Percentiles rank a stretch among this genome's conserved stretches.
Conservation (phyloP, 1,139 yeast species). For the Suhomyces choctaworum region DNA sequence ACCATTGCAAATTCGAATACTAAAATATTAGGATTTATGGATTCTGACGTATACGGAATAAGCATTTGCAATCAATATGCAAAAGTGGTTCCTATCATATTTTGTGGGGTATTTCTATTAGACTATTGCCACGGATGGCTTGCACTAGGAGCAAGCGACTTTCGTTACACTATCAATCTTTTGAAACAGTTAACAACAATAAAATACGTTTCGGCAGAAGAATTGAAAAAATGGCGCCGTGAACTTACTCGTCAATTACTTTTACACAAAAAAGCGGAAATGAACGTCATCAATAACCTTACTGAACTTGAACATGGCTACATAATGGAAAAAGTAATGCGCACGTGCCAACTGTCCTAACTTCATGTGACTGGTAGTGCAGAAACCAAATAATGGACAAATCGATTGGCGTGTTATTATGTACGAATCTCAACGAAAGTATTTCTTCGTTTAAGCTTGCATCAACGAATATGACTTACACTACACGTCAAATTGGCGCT, state of each 20-base stretch:
- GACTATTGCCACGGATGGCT: slow-evolving; percentile 42
- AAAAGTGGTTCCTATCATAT: slow-evolving; percentile 9
- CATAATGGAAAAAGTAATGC: slow-evolving; percentile 15
- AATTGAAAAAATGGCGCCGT: slow-evolving; percentile 22
- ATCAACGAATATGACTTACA: slow-evolving; percentile 52
- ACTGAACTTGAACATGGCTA: slow-evolving; percentile 10
- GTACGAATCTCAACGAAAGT: no score
- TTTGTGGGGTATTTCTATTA: slow-evolving; percentile 35
- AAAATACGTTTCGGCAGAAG: slow-evolving; percentile 1
- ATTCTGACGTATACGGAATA: slow-evolving; percentile 72
- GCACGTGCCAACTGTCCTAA: slow-evolving; percentile 5
- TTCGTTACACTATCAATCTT: slow-evolving; percentile 32
- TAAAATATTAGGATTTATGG: slow-evolving; percentile 36
- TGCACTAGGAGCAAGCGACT: slow-evolving; percentile 36
- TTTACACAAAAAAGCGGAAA: slow-evolving; percentile 57
- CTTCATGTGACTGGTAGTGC: slow-evolving; percentile 8
- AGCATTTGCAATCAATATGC: slow-evolving; percentile 47
- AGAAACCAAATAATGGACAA: no score
- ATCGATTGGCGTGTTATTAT: no score
- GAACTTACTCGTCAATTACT: slow-evolving; percentile 58
- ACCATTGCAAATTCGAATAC: slow-evolving; percentile 14
- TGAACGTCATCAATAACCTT: slow-evolving; percentile 39
- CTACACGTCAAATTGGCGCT: slow-evolving; percentile 87
- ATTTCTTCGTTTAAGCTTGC: no score
- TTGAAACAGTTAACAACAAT: slow-evolving; percentile 12